phyloP scores from a whole-genome alignment of 371 early-diverging fungal genomes.

The Cokeromyces recurvatus region DNA sequence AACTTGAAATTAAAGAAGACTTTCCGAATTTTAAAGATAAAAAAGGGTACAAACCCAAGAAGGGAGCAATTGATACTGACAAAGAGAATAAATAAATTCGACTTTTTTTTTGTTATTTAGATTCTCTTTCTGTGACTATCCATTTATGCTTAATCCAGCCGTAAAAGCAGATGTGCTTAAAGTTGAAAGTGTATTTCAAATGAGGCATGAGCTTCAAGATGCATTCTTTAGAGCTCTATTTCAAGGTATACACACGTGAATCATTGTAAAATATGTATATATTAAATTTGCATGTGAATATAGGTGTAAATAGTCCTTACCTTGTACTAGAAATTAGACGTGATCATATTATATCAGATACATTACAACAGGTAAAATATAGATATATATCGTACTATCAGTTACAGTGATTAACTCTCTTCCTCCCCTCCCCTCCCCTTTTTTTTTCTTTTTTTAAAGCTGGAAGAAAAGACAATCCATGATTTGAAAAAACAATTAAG shows the following conservation, averaged over 20 bases:
- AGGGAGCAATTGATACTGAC: background rate
- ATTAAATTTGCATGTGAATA: slow-evolving; percentile 17
- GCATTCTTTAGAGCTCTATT: slow-evolving; percentile 89
- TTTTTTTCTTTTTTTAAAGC: no score
- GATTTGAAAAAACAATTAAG: slow-evolving; percentile 88
- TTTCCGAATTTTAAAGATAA: slow-evolving; percentile 71
- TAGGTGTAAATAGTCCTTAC: slow-evolving; percentile 86
- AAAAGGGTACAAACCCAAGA: slow-evolving; percentile 42
- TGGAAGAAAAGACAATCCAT: slow-evolving; percentile 69
- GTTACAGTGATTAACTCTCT: no score
- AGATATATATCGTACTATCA: background rate
- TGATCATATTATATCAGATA: slow-evolving; percentile 72
- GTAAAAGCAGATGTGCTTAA: slow-evolving; percentile 81
- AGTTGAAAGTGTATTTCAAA: slow-evolving; percentile 76
- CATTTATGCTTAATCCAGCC: slow-evolving; percentile 72
- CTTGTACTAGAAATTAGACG: slow-evolving; percentile 79
- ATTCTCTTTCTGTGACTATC: slow-evolving; percentile 76
- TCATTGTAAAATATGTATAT: background rate
- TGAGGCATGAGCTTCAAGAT: slow-evolving; percentile 66
- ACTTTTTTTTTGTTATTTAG: slow-evolving; percentile 12
- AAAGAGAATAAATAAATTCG: no score
- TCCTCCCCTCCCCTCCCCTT: no score
- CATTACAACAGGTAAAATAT: slow-evolving; percentile 61
- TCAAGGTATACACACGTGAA: slow-evolving; percentile 29
- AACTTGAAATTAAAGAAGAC: slow-evolving; percentile 79